Evolutionary conservation across 371 early-diverging fungal species (phyloP).

Genomic region (Dinochytrium kinnereticum): DNA sequence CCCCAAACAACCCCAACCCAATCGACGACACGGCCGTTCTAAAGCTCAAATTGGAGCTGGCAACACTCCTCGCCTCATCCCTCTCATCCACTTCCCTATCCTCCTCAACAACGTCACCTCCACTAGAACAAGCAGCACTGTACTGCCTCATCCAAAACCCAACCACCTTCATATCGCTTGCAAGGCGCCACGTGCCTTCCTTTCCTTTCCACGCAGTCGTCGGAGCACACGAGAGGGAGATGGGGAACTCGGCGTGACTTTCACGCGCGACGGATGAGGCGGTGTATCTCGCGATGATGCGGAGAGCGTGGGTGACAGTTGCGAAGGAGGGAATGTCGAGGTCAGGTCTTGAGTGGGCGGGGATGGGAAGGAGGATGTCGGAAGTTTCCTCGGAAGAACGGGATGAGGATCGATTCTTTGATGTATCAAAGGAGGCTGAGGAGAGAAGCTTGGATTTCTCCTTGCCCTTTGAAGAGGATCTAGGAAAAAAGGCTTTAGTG

Average conservation of each 20-base stretch:
- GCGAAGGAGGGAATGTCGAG: not conserved
- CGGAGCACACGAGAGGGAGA: not conserved
- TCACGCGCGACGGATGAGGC: not conserved
- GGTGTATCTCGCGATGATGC: slow-evolving; percentile 12
- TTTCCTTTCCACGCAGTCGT: not conserved
- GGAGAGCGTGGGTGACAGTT: slow-evolving; percentile 1
- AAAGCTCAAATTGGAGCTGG: not conserved
- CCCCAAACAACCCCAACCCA: too few species aligned
- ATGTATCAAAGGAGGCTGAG: not conserved
- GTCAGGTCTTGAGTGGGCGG: not conserved
- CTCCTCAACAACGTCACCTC: not conserved
- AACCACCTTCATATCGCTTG: not conserved
- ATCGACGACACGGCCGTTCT: not conserved
- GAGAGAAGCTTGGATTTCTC: slow-evolving; percentile 4
- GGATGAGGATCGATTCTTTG: not conserved
- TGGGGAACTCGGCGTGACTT: slow-evolving; percentile 12
- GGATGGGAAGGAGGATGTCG: slow-evolving; percentile 2
- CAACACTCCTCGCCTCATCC: not conserved
- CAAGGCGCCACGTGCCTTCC: not conserved
- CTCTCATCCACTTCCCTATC: not conserved
- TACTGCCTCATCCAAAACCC: not conserved
- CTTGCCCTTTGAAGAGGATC: not conserved
- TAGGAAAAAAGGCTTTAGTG: too few species aligned
- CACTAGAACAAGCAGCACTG: not conserved
- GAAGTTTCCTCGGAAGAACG: not conserved